Percentiles rank a stretch among this genome's conserved stretches.
These are phyloP conservation scores for Quercus mongolica DNA, from an alignment of 306 rosid genomes.

Conservation along the genomic window DNA sequence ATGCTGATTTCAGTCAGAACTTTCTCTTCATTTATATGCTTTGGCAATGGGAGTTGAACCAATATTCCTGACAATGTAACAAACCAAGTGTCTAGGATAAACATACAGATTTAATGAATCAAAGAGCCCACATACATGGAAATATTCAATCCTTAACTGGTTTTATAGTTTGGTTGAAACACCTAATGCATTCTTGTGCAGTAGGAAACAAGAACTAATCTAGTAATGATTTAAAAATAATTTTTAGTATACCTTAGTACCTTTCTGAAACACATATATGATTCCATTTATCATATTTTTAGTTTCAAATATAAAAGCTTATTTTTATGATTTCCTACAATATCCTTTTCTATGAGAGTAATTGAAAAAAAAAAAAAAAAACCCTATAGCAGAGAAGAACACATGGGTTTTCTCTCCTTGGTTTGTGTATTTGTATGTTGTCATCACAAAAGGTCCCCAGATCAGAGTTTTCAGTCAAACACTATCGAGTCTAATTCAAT, in stretches of 20 bases:
- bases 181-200: neutral
- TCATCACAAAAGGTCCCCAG: neutral
- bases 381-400: neutral
- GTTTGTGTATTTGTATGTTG: neutral
- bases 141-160: neutral
- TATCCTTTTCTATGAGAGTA: neutral
- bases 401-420: neutral
- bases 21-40: conserved; percentile 81
- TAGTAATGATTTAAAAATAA: neutral
- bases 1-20: conserved; percentile 79
- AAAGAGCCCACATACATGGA: neutral
- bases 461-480: neutral
- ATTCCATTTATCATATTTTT: neutral
- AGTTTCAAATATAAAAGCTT: neutral
- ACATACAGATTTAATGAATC: neutral
- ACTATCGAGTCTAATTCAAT: neutral
- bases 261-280: neutral
- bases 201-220: neutral
- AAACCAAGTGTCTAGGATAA: conserved; percentile 7
- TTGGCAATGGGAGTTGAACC: conserved; percentile 94
- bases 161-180: neutral
- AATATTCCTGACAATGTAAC: conserved; percentile 62
- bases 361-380: neutral
- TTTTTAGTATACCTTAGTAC: neutral
- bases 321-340: neutral